Evolutionary conservation across 2,329 filamentous ascomycete genomes (phyloP).

Genomic region (Aspergillus novoparasiticus): DNA sequence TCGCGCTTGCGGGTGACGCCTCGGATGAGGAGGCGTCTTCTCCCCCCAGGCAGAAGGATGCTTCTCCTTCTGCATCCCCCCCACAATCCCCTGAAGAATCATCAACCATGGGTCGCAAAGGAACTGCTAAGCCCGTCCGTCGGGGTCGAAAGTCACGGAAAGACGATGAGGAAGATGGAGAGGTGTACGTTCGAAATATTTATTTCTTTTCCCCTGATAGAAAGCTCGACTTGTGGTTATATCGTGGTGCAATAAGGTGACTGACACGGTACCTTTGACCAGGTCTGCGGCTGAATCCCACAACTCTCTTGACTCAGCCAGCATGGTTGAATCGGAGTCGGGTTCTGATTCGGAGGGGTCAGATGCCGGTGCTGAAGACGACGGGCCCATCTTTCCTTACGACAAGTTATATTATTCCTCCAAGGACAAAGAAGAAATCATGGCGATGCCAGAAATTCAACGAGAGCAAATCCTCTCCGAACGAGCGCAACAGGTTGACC

Average conservation of each 20-base stretch:
- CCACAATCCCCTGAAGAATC: slow-evolving; percentile 49
- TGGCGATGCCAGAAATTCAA: slow-evolving; percentile 85
- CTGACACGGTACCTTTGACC: slow-evolving; percentile 16
- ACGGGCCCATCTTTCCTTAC: slow-evolving; percentile 69
- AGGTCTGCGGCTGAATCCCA: slow-evolving; percentile 72
- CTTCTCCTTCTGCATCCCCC: slow-evolving; percentile 55
- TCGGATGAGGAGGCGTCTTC: slow-evolving; percentile 57
- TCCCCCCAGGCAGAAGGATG: slow-evolving; percentile 57
- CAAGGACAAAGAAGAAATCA: slow-evolving; percentile 75
- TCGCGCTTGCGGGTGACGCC: slow-evolving; percentile 79
- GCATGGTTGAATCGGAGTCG: slow-evolving; percentile 87
- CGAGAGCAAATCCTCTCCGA: slow-evolving; percentile 89
- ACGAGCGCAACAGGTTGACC: slow-evolving; percentile 79
- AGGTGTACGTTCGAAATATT: slow-evolving; percentile 66
- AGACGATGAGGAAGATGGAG: slow-evolving; percentile 75
- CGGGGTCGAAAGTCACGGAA: slow-evolving; percentile 53
- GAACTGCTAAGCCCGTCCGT: slow-evolving; percentile 40
- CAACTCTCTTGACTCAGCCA: slow-evolving; percentile 76
- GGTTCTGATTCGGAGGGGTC: slow-evolving; percentile 72
- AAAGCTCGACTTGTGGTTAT: no score
- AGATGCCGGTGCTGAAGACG: slow-evolving; percentile 46
- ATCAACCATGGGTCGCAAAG: slow-evolving; percentile 51
- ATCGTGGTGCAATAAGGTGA: slow-evolving; percentile 7
- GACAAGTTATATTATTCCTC: slow-evolving; percentile 81
- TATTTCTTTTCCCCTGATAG: not conserved